A percentile compares a stretch with the other conserved stretches of the same genome.
Evolutionary conservation across 495 filamentous ascomycete species (phyloP).

Genomic region (Penicillium nucicola): DNA sequence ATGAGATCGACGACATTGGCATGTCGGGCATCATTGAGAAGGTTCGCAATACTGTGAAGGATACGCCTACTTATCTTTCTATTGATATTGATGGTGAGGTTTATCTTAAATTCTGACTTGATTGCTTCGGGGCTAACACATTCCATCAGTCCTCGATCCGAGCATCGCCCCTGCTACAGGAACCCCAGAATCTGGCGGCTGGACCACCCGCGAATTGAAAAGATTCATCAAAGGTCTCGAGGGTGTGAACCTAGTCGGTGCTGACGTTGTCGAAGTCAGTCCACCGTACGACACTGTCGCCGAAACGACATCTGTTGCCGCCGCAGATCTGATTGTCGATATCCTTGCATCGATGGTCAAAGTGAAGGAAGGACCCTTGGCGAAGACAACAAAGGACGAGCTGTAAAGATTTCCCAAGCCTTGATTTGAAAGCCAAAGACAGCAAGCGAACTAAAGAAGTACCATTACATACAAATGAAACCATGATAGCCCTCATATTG

Average conservation of each 20-base stretch:
- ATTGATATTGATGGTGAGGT: slow-evolving; percentile 29
- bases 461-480: no score
- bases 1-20: slow-evolving; percentile 28
- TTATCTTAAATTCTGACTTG: neutral
- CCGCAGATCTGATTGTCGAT: slow-evolving; percentile 37
- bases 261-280: slow-evolving; percentile 44
- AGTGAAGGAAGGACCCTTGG: slow-evolving; percentile 1
- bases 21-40: slow-evolving; percentile 17
- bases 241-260: slow-evolving; percentile 26
- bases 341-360: slow-evolving; percentile 24
- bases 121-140: neutral
- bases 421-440: no score
- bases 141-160: slow-evolving; percentile 19
- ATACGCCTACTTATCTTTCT: slow-evolving; percentile 22
- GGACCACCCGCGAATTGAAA: slow-evolving; percentile 30
- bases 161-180: slow-evolving; percentile 27
- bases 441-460: no score
- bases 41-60: slow-evolving; percentile 11
- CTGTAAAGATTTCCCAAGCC: neutral
- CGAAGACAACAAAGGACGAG: slow-evolving; percentile 8
- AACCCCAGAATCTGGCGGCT: slow-evolving; percentile 28
- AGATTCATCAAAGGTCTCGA: slow-evolving; percentile 22
- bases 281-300: slow-evolving; percentile 48
- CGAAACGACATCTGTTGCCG: slow-evolving; percentile 46
- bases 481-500: neutral